These are phyloP conservation scores for Penstemon eatonii DNA, from an alignment of 257 asterid genomes.

Conservation along the genomic window DNA sequence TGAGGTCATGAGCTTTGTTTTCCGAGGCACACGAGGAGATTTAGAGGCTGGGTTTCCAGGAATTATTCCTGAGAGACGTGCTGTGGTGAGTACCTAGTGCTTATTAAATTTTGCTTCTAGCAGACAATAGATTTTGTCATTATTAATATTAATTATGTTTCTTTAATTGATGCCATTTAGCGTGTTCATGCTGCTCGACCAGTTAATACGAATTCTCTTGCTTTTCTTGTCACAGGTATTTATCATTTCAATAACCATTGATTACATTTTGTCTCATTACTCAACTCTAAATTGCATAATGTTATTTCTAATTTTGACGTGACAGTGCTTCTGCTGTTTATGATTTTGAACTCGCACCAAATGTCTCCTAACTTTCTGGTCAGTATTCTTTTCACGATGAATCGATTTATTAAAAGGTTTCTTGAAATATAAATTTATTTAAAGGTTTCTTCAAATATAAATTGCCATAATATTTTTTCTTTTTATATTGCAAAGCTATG, in stretches of 20 bases:
- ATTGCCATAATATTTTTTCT: not conserved
- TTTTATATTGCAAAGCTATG: conserved; percentile 61
- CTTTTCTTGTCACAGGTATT: conserved; percentile 92
- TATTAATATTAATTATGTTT: conserved; percentile 5
- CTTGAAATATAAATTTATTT: not conserved
- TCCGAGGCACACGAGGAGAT: conserved; percentile 93
- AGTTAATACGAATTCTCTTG: conserved; percentile 87
- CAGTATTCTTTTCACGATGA: conserved; percentile 36
- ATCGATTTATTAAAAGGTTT: not conserved
- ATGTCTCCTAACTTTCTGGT: conserved; percentile 98
- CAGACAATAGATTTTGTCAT: not conserved
- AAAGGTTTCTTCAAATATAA: conserved; percentile 13
- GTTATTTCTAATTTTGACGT: conserved; percentile 34
- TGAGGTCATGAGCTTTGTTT: conserved; percentile 85
- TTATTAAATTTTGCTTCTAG: conserved; percentile 8
- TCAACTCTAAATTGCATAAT: conserved; percentile 25
- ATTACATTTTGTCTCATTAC: conserved; percentile 1
- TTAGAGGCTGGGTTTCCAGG: conserved; percentile 90
- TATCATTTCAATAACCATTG: conserved; percentile 21
- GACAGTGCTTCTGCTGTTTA: conserved; percentile 91
- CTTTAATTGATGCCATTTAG: conserved; percentile 41
- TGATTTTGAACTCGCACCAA: conserved; percentile 97
- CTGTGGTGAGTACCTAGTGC: conserved; percentile 57
- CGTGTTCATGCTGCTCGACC: conserved; percentile 93
- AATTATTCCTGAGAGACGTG: conserved; percentile 83